Conservation (phyloP, 2,329 filamentous ascomycete genomes). For the Pseudogymnoascus sp. region DNA sequence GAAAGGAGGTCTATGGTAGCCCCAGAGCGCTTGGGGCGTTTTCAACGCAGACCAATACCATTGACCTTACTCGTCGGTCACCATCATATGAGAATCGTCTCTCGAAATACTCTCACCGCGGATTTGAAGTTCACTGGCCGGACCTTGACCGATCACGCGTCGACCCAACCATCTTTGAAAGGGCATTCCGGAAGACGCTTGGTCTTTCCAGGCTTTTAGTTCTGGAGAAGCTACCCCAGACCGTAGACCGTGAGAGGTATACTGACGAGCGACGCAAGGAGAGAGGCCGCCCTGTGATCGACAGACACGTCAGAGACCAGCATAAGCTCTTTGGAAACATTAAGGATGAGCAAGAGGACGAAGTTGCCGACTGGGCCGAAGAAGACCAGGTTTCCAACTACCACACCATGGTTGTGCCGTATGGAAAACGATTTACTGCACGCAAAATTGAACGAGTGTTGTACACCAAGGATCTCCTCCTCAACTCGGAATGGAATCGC, state of each 20-base stretch:
- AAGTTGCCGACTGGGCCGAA: slow-evolving; percentile 75
- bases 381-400: slow-evolving; percentile 72
- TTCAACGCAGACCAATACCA: slow-evolving; percentile 72
- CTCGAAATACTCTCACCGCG: slow-evolving; percentile 75
- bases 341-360: slow-evolving; percentile 69
- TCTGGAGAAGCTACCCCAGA: slow-evolving; percentile 67
- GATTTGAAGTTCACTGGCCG: slow-evolving; percentile 78
- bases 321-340: slow-evolving; percentile 57
- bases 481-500: slow-evolving; percentile 84
- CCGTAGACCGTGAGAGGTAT: slow-evolving; percentile 60
- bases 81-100: slow-evolving; percentile 83
- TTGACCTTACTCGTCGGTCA: slow-evolving; percentile 71
- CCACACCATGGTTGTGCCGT: slow-evolving; percentile 66
- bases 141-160: slow-evolving; percentile 65
- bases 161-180: slow-evolving; percentile 80
- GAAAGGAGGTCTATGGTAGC: slow-evolving; percentile 68
- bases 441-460: slow-evolving; percentile 73
- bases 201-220: slow-evolving; percentile 74
- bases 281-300: slow-evolving; percentile 56
- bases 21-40: slow-evolving; percentile 71
- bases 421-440: slow-evolving; percentile 52
- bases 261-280: slow-evolving; percentile 62
- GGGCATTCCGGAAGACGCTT: slow-evolving; percentile 66
- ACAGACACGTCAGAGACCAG: slow-evolving; percentile 34
- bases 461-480: slow-evolving; percentile 70